Conservation (phyloP, 73 alveolate species). For the Loxodes magnus region DNA sequence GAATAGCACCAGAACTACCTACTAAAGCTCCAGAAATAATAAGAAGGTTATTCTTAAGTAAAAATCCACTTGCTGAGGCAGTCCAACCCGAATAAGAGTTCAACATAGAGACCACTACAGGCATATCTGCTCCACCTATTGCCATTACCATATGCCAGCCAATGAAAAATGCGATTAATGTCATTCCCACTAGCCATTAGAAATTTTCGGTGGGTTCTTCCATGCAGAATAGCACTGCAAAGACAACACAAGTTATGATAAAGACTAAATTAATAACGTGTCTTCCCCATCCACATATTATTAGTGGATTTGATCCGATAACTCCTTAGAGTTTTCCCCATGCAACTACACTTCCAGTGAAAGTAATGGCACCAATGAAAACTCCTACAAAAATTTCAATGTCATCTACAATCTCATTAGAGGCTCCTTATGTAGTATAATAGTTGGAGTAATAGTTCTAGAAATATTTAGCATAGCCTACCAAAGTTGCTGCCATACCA, state of each 20-base stretch:
- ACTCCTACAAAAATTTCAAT: slow-evolving; percentile 6
- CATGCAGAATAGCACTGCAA: not conserved
- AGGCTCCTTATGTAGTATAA: too few relatives aligned
- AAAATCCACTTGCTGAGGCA: slow-evolving; percentile 60
- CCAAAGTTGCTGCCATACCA: slow-evolving; percentile 13
- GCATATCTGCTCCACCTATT: slow-evolving; percentile 89
- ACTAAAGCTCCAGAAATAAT: slow-evolving; percentile 62
- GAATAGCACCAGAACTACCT: slow-evolving; percentile 74
- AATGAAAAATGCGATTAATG: not conserved
- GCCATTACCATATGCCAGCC: slow-evolving; percentile 36
- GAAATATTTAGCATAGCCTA: slow-evolving; percentile 34
- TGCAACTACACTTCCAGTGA: slow-evolving; percentile 55
- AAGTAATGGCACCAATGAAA: slow-evolving; percentile 36
- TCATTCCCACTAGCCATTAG: not conserved
- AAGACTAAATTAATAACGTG: not conserved
- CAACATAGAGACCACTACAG: slow-evolving; percentile 69
- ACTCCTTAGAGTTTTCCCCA: slow-evolving; percentile 40
- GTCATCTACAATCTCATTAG: too few relatives aligned
- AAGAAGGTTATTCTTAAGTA: slow-evolving; percentile 40
- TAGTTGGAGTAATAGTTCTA: not conserved
- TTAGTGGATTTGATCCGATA: slow-evolving; percentile 4
- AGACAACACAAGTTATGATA: not conserved
- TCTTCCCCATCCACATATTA: slow-evolving; percentile 7
- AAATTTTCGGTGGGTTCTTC: not conserved
- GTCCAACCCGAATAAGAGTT: slow-evolving; percentile 72